These are phyloP conservation scores for Leccinum subtestaceum DNA, from an alignment of 768 basidiomycete species.

Conservation along the genomic window DNA sequence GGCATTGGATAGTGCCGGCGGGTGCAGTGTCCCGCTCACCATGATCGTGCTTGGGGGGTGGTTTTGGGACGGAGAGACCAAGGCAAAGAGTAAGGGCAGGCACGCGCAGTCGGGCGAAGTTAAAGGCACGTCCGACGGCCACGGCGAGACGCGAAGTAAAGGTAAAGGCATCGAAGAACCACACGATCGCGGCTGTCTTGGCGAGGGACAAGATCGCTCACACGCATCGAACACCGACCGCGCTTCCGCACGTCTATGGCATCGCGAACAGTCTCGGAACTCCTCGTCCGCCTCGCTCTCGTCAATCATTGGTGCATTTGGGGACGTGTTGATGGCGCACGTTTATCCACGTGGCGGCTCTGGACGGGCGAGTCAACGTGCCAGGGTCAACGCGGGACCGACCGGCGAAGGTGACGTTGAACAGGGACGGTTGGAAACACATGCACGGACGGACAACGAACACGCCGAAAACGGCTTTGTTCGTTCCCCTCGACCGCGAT, in stretches of 20 bases:
- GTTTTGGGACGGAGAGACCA: constrained; percentile 53
- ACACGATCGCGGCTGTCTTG: not conserved
- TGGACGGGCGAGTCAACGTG: not conserved
- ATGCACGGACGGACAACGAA: constrained; percentile 4
- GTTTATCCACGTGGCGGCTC: constrained; percentile 5
- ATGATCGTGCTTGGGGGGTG: constrained; percentile 91
- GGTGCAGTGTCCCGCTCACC: constrained; percentile 84
- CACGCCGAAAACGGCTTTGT: not conserved
- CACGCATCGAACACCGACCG: not conserved
- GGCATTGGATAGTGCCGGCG: constrained; percentile 64
- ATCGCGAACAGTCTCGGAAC: not conserved
- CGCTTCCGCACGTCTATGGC: not conserved
- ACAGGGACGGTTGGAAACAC: constrained; percentile 1
- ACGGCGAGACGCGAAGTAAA: not conserved
- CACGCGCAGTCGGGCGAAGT: not conserved
- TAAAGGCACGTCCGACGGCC: not conserved
- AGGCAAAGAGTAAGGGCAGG: not conserved
- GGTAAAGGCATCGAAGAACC: constrained; percentile 4
- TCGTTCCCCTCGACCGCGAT: not conserved
- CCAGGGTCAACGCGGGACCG: not conserved
- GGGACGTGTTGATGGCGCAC: constrained; percentile 13
- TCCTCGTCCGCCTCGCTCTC: constrained; percentile 19
- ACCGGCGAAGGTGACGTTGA: constrained; percentile 7
- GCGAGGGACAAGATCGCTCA: not conserved
- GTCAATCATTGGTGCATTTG: constrained; percentile 20